These are phyloP conservation scores for Pseudonitzschia multiseries DNA, from an alignment of 108 stramenopile species.

Conservation along the genomic window DNA sequence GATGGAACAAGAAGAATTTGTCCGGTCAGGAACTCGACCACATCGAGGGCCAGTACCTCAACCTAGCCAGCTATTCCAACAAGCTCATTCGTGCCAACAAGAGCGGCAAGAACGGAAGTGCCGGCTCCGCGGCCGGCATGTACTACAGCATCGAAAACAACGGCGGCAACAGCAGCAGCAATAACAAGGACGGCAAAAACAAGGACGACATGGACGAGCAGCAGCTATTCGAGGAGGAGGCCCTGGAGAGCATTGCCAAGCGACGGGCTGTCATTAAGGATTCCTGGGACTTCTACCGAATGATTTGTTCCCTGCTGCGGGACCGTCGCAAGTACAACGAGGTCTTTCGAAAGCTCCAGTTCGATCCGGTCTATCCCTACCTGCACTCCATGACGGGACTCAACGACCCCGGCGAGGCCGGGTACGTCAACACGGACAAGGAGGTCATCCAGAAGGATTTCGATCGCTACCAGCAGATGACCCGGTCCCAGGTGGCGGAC, in stretches of 20 bases:
- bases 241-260: conserved; percentile 82
- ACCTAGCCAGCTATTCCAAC: conserved; percentile 78
- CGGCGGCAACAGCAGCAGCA: too few relatives aligned
- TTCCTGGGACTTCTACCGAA: conserved; percentile 87
- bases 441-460: conserved; percentile 63
- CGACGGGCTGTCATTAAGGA: conserved; percentile 87
- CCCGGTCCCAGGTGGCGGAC: conserved; percentile 51
- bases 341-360: conserved; percentile 71
- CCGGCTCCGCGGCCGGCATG: conserved; percentile 59
- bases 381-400: conserved; percentile 78
- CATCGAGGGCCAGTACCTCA: conserved; percentile 80
- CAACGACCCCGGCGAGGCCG: conserved; percentile 76
- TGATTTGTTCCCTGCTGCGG: conserved; percentile 75
- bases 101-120: conserved; percentile 24
- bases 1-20: conserved; percentile 52
- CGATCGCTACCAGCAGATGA: conserved; percentile 60
- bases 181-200: too few relatives aligned
- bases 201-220: conserved; percentile 37
- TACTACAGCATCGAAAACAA: conserved; percentile 64
- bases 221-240: conserved; percentile 74
- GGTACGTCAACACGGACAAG: conserved; percentile 70
- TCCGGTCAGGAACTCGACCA: conserved; percentile 55
- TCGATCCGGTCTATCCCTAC: conserved; percentile 85
- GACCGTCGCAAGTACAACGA: conserved; percentile 84
- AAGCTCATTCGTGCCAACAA: conserved; percentile 72